Conservation (phyloP, 2,329 filamentous ascomycete genomes). For the Trichoderma afroharzianum region DNA sequence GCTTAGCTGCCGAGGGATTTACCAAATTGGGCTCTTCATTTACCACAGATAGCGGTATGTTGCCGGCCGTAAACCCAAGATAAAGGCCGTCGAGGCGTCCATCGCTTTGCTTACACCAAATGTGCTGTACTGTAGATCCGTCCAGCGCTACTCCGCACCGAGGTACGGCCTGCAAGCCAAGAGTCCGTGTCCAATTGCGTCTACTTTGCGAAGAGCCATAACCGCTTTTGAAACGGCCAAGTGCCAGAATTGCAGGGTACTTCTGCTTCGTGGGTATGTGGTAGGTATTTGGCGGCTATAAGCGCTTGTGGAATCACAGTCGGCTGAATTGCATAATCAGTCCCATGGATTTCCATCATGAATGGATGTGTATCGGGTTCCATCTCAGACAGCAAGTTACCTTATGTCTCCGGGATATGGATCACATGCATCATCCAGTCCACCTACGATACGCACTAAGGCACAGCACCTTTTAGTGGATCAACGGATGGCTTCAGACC, state of each 20-base stretch:
- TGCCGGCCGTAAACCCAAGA: background rate
- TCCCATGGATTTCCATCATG: background rate
- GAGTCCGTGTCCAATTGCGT: too few relatives aligned
- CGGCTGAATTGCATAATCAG: background rate
- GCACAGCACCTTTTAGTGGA: background rate
- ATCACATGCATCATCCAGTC: background rate
- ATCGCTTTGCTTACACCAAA: background rate
- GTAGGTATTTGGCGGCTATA: background rate
- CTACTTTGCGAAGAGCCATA: too few relatives aligned
- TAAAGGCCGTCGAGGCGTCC: background rate
- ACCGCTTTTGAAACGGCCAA: background rate
- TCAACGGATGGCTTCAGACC: background rate
- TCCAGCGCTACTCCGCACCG: slow-evolving; percentile 5
- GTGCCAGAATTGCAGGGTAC: background rate
- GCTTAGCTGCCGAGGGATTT: background rate
- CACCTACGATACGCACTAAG: background rate
- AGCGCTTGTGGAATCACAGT: background rate
- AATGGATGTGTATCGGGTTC: background rate
- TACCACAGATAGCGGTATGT: background rate
- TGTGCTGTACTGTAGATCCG: background rate
- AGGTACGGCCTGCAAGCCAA: background rate
- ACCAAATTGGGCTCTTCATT: background rate
- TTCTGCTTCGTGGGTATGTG: background rate
- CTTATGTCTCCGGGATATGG: background rate
- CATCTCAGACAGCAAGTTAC: background rate